These are phyloP conservation scores for Ophiostoma montium DNA, from an alignment of 2,329 filamentous ascomycete genomes.

Conservation along the genomic window DNA sequence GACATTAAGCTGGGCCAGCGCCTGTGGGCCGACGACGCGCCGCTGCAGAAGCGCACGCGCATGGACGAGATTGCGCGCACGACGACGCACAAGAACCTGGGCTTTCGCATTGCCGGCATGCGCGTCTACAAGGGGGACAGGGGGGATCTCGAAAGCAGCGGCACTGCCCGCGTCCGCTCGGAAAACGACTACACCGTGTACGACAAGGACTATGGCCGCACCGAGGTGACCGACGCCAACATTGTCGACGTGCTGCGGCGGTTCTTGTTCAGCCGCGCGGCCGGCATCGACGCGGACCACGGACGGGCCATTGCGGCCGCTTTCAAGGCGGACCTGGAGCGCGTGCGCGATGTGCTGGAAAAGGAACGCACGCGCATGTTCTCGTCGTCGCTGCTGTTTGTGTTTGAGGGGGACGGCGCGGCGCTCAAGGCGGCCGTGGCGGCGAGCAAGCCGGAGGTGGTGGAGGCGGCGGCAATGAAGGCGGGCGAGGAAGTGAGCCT, in stretches of 20 bases:
- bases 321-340: conserved; percentile 38
- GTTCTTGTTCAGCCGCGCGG: conserved; percentile 43
- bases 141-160: conserved; percentile 27
- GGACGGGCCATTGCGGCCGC: conserved; percentile 39
- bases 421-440: conserved; percentile 38
- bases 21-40: conserved; percentile 68
- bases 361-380: conserved; percentile 49
- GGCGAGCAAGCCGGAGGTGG: too few species aligned
- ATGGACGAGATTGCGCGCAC: conserved; percentile 44
- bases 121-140: conserved; percentile 42
- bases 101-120: conserved; percentile 54
- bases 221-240: conserved; percentile 37
- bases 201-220: conserved; percentile 48
- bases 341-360: conserved; percentile 38
- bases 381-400: conserved; percentile 46
- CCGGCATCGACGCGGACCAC: conserved; percentile 44
- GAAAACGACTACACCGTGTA: conserved; percentile 44
- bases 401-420: conserved; percentile 48
- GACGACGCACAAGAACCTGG: conserved; percentile 46
- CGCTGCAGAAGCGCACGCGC: conserved; percentile 41
- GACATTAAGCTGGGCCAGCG: conserved; percentile 83
- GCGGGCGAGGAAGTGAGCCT: too few species aligned
- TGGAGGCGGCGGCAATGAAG: too few species aligned
- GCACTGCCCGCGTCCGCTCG: conserved; percentile 29
- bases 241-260: conserved; percentile 38